A percentile compares a stretch with the other conserved stretches of the same genome.
phyloP scores from a whole-genome alignment of 371 early-diverging fungal genomes.

The Mucor irregularis region DNA sequence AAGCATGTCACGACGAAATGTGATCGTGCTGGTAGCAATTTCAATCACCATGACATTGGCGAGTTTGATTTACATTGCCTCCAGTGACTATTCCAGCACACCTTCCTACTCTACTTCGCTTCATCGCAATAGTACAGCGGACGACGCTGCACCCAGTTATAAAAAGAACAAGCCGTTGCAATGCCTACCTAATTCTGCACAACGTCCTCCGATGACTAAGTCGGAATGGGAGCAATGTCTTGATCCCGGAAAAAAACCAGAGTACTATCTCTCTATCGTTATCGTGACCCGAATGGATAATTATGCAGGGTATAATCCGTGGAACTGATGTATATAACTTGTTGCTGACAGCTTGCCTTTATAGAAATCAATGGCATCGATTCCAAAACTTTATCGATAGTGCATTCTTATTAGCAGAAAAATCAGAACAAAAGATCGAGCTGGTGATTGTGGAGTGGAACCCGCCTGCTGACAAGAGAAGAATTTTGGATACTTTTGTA shows the following conservation, averaged over 20 bases:
- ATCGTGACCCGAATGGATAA: constrained; percentile 51
- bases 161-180: not conserved
- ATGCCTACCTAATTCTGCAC: constrained; percentile 23
- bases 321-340: too few relatives aligned
- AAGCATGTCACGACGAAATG: too few relatives aligned
- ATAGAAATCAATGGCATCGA: constrained; percentile 45
- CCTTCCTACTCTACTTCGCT: too few relatives aligned
- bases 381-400: constrained; percentile 48
- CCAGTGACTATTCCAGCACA: too few relatives aligned
- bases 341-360: too few relatives aligned
- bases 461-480: constrained; percentile 36
- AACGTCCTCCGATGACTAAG: constrained; percentile 10
- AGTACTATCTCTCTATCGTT: constrained; percentile 42
- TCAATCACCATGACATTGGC: too few relatives aligned
- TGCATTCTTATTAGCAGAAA: constrained; percentile 39
- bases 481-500: constrained; percentile 43
- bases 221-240: constrained; percentile 35
- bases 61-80: too few relatives aligned
- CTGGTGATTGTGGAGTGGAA: constrained; percentile 49
- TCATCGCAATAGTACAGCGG: not conserved
- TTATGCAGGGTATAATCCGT: constrained; percentile 40
- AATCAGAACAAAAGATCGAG: constrained; percentile 44
- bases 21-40: too few relatives aligned
- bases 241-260: constrained; percentile 25
- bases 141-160: not conserved